Evolutionary conservation across 2,329 filamentous ascomycete genomes (phyloP), one percentile per base, ranked within the genome.

Genomic region (Metarhizium rileyi): DNA sequence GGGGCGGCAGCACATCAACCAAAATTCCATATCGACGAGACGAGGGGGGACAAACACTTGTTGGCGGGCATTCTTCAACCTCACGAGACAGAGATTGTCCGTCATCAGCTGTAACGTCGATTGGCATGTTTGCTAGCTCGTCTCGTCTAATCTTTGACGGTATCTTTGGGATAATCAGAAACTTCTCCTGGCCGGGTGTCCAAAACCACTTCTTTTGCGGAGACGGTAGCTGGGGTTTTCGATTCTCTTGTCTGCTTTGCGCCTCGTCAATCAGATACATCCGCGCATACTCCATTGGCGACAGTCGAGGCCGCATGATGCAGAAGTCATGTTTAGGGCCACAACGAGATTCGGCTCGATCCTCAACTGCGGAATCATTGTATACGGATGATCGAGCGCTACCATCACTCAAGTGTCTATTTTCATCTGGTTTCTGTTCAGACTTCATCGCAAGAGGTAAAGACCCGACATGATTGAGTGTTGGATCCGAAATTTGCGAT

Each of bases 211-310:
- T 48, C 43, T 63, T 60, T 14, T 53, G 52, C 2, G 66, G 64
- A 16, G 53, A 52, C 12, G 59, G 61, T 5, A 71, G 55, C 5
- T 57, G 52, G 8, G 52, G 48, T 10, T 66, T 57, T 20, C 52
- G 58, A 7, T 53, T 46, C 7, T 64, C 57, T n/a, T 51, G 58
- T 16, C 60, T 56, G 12, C 63, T 57, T 14, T 53, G 50, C 5
- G 63, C 58, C 41, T 66, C 61, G 43, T 67, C 63, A 2, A 71
- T 51, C 30, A 68, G 57, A 44, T 65, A 67, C 5, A 61, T 54
- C 7, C 69, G 62, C 8, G 59, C 50, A 44, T 70, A 70, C 41
- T 71, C 69, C 66, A 71, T 69, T 1, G 67, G 66, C 1, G 68
- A 69, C 4, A 71, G 45, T 0, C 66, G 62, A 1, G 67, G 65